Percentiles rank a stretch among this genome's conserved stretches.
These are phyloP conservation scores for Neonectria magnoliae DNA, from an alignment of 2,329 filamentous ascomycete species.

Conservation along the genomic window DNA sequence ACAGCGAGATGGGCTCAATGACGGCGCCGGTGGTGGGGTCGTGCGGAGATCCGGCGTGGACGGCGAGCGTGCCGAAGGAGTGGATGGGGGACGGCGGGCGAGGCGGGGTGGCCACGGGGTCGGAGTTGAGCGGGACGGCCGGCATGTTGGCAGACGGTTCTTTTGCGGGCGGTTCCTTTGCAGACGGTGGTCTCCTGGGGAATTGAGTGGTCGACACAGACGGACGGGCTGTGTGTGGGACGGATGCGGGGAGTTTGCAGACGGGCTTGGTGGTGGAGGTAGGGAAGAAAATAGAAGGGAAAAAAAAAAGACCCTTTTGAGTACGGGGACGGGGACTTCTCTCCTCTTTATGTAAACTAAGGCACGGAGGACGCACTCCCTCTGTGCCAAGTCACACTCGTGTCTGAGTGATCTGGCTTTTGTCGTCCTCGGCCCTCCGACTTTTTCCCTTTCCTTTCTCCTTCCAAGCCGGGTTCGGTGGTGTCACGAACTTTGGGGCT, in stretches of 20 bases:
- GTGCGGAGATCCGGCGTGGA: conserved; percentile 91
- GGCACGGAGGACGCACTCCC: conserved; percentile 25
- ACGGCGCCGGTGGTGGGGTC: conserved; percentile 94
- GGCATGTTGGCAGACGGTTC: conserved; percentile 27
- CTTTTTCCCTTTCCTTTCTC: not conserved
- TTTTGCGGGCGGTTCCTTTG: not conserved
- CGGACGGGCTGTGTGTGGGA: not conserved
- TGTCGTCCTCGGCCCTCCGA: not conserved
- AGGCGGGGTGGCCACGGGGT: conserved; percentile 77
- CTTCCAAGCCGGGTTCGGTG: not conserved
- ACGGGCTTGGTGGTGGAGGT: conserved; percentile 7
- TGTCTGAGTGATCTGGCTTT: not conserved
- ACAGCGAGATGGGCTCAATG: conserved; percentile 95
- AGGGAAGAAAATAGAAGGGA: not conserved
- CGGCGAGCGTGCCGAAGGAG: conserved; percentile 90
- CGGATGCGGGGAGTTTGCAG: conserved; percentile 18
- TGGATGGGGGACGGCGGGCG: conserved; percentile 77
- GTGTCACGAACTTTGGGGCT: conserved; percentile 12
- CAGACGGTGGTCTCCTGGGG: not conserved
- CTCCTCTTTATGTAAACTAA: conserved; percentile 35
- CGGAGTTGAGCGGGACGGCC: conserved; percentile 43
- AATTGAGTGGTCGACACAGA: not conserved
- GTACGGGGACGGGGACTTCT: conserved; percentile 26
- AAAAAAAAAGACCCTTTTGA: conserved; percentile 26
- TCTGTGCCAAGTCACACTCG: conserved; percentile 26